These are phyloP conservation scores for Rutstroemia sp. DNA, from an alignment of 2,329 filamentous ascomycete species.

Conservation along the genomic window DNA sequence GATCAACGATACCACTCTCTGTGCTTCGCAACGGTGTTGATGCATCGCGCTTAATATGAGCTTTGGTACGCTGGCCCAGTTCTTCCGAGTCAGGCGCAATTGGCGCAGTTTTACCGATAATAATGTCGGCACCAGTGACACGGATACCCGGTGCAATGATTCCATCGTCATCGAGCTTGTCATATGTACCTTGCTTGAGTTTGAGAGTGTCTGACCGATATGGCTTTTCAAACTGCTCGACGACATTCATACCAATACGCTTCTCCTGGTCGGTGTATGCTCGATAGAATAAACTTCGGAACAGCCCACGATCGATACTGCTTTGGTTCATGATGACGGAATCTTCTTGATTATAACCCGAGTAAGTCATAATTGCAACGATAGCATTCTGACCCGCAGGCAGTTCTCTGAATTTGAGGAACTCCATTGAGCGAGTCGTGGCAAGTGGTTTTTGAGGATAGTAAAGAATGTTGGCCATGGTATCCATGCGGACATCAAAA, in stretches of 20 bases:
- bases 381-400: conserved; percentile 97
- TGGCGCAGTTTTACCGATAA: conserved; percentile 96
- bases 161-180: conserved; percentile 95
- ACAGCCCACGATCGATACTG: conserved; percentile 93
- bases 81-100: conserved; percentile 91
- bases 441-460: conserved; percentile 97
- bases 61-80: conserved; percentile 80
- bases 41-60: conserved; percentile 89
- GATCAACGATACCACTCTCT: conserved; percentile 93
- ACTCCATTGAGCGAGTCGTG: conserved; percentile 97
- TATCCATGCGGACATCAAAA: conserved; percentile 95
- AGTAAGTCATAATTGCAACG: conserved; percentile 94
- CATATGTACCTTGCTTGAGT: conserved; percentile 90
- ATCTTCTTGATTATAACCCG: conserved; percentile 99
- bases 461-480: conserved; percentile 98
- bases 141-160: conserved; percentile 89
- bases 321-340: conserved; percentile 99
- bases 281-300: conserved; percentile 96
- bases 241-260: conserved; percentile 84
- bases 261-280: conserved; percentile 97
- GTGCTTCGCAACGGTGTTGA: conserved; percentile 92
- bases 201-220: conserved; percentile 80
- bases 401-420: conserved; percentile 93
- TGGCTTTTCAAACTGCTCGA: conserved; percentile 94
- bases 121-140: conserved; percentile 96